Evolutionary conservation across 345 rosid genomes (phyloP).

Genomic region (Gossypium ekmanianum): DNA sequence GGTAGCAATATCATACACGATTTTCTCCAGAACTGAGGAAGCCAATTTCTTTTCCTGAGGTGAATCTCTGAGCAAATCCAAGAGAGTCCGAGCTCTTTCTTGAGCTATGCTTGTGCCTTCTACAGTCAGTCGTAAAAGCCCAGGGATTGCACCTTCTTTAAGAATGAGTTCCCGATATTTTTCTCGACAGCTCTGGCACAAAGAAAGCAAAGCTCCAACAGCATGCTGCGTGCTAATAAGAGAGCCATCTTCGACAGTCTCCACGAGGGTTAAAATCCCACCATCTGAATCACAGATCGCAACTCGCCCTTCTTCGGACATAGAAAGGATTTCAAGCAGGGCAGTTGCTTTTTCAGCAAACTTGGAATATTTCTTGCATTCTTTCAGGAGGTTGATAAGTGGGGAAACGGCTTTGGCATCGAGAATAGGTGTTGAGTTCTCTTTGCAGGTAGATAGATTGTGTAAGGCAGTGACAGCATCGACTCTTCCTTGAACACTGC

Average conservation of each 20-base stretch:
- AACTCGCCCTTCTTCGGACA: slow-evolving; percentile 58
- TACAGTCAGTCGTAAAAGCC: slow-evolving; percentile 62
- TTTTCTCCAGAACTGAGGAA: slow-evolving; percentile 51
- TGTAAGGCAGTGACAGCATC: slow-evolving; percentile 75
- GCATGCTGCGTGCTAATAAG: slow-evolving; percentile 60
- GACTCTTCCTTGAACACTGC: slow-evolving; percentile 72
- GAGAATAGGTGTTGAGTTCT: slow-evolving; percentile 37
- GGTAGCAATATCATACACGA: slow-evolving; percentile 57
- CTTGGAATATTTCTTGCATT: slow-evolving; percentile 71
- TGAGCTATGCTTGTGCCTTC: slow-evolving; percentile 61
- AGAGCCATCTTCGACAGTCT: slow-evolving; percentile 75
- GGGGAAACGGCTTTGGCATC: slow-evolving; percentile 61
- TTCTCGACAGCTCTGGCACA: slow-evolving; percentile 54
- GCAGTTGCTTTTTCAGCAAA: slow-evolving; percentile 70
- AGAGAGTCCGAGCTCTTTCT: slow-evolving; percentile 57
- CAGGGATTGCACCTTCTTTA: slow-evolving; percentile 75
- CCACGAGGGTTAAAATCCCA: slow-evolving; percentile 68
- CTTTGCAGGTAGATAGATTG: slow-evolving; percentile 56
- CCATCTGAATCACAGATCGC: slow-evolving; percentile 50
- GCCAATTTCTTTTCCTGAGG: slow-evolving; percentile 55
- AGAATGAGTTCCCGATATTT: slow-evolving; percentile 63
- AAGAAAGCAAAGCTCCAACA: slow-evolving; percentile 52
- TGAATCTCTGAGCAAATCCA: slow-evolving; percentile 65
- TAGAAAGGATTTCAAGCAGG: slow-evolving; percentile 55
- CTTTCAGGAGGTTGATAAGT: slow-evolving; percentile 62